phyloP scores from a whole-genome alignment of 2,329 filamentous ascomycete species.

The Fusarium nanum region DNA sequence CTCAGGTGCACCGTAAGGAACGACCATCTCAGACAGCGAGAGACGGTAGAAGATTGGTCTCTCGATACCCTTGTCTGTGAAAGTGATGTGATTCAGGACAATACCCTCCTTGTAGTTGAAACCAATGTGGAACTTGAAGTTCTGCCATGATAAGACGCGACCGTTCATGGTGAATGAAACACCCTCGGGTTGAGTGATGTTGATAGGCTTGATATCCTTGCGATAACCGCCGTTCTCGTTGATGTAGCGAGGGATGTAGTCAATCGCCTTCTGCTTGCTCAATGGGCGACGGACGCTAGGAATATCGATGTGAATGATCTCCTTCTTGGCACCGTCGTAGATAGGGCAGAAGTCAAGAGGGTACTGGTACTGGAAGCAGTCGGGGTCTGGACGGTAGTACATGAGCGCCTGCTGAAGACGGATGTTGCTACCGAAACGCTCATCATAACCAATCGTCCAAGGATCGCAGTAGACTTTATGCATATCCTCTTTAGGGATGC shows the following conservation, averaged over 20 bases:
- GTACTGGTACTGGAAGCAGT: slow-evolving; percentile 91
- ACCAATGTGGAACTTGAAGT: slow-evolving; percentile 91
- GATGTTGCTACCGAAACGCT: slow-evolving; percentile 82
- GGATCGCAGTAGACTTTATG: slow-evolving; percentile 96
- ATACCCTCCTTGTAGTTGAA: slow-evolving; percentile 97
- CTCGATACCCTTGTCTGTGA: slow-evolving; percentile 82
- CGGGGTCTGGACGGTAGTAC: slow-evolving; percentile 89
- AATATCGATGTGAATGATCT: slow-evolving; percentile 86
- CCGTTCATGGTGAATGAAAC: slow-evolving; percentile 84
- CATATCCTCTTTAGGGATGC: slow-evolving; percentile 86
- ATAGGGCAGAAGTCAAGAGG: slow-evolving; percentile 96
- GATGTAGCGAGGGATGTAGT: slow-evolving; percentile 81
- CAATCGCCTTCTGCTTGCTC: slow-evolving; percentile 76
- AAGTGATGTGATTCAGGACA: slow-evolving; percentile 89
- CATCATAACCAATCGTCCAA: slow-evolving; percentile 96
- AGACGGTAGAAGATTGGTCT: slow-evolving; percentile 89
- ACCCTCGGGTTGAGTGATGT: slow-evolving; percentile 88
- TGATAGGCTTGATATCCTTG: slow-evolving; percentile 83
- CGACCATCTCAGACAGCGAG: slow-evolving; percentile 93
- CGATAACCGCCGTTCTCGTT: slow-evolving; percentile 81
- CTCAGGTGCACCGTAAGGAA: slow-evolving; percentile 86
- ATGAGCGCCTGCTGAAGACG: slow-evolving; percentile 92
- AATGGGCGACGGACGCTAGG: slow-evolving; percentile 81
- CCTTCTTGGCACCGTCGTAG: slow-evolving; percentile 81
- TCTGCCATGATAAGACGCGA: slow-evolving; percentile 85